phyloP scores from a whole-genome alignment of 2,329 filamentous ascomycete species.

The Fusarium sacchari region DNA sequence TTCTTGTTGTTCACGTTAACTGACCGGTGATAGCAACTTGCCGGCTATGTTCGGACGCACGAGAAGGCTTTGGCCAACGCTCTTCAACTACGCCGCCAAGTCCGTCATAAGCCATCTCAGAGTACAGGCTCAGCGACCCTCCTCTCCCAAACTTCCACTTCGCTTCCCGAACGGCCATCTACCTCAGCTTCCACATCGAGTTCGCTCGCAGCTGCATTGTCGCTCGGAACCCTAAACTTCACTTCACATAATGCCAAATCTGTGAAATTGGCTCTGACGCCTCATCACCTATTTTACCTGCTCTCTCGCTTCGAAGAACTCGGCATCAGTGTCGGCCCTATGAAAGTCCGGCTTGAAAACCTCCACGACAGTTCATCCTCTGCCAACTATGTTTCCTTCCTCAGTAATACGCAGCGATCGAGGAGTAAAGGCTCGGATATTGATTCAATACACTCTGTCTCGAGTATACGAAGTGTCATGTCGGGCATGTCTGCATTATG shows the following conservation, averaged over 20 bases:
- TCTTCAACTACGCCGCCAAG: slow-evolving; percentile 82
- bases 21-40: slow-evolving; percentile 77
- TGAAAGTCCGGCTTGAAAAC: slow-evolving; percentile 96
- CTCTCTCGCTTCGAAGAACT: slow-evolving; percentile 95
- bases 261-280: slow-evolving; percentile 89
- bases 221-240: slow-evolving; percentile 85
- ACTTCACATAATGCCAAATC: slow-evolving; percentile 87
- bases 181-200: slow-evolving; percentile 76
- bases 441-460: slow-evolving; percentile 93
- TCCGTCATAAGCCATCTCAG: slow-evolving; percentile 75
- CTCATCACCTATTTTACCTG: slow-evolving; percentile 96
- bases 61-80: slow-evolving; percentile 98
- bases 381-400: slow-evolving; percentile 94
- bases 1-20: slow-evolving; percentile 31
- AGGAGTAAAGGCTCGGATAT: slow-evolving; percentile 83
- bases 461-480: slow-evolving; percentile 96
- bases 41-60: slow-evolving; percentile 94
- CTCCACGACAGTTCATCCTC: slow-evolving; percentile 88
- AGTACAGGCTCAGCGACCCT: slow-evolving; percentile 68
- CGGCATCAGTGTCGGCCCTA: slow-evolving; percentile 88
- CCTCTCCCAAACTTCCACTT: slow-evolving; percentile 63
- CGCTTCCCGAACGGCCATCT: slow-evolving; percentile 68
- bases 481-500: slow-evolving; percentile 94
- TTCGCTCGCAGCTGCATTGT: slow-evolving; percentile 84
- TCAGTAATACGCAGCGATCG: slow-evolving; percentile 80